These are phyloP conservation scores for Sechiopsis laciniata DNA, from an alignment of 306 rosid species.

Conservation along the genomic window DNA sequence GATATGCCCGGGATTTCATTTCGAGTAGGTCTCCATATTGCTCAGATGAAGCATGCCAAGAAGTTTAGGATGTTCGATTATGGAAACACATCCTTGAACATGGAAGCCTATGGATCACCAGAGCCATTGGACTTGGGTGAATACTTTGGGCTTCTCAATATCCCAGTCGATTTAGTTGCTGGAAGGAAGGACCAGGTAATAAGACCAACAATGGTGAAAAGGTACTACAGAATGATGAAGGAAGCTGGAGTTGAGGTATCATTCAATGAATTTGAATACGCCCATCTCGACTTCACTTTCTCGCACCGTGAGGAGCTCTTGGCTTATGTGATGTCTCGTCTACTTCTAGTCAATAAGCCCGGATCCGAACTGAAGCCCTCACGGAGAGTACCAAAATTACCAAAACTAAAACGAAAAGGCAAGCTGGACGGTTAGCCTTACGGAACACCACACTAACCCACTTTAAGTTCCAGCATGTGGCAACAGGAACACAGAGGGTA, in stretches of 20 bases:
- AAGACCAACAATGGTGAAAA: constrained; percentile 74
- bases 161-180: constrained; percentile 84
- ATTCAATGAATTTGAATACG: constrained; percentile 69
- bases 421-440: constrained; percentile 2
- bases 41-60: constrained; percentile 69
- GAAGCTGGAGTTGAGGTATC: constrained; percentile 54
- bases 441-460: not conserved
- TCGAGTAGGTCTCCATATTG: constrained; percentile 67
- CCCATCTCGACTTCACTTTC: constrained; percentile 89
- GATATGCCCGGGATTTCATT: constrained; percentile 93
- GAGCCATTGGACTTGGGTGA: constrained; percentile 71
- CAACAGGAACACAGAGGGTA: not conserved
- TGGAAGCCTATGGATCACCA: constrained; percentile 51
- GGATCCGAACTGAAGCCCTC: not conserved
- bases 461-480: not conserved
- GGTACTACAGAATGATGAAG: constrained; percentile 68
- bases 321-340: constrained; percentile 70
- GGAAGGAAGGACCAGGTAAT: constrained; percentile 84
- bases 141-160: constrained; percentile 49
- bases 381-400: not conserved
- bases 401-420: not conserved
- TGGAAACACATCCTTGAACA: constrained; percentile 50
- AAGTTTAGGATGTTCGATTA: constrained; percentile 70
- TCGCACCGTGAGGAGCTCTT: constrained; percentile 86
- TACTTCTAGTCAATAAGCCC: constrained; percentile 58